phyloP scores from a whole-genome alignment of 2,329 filamentous ascomycete species.

The Plenodomus tracheiphilus region DNA sequence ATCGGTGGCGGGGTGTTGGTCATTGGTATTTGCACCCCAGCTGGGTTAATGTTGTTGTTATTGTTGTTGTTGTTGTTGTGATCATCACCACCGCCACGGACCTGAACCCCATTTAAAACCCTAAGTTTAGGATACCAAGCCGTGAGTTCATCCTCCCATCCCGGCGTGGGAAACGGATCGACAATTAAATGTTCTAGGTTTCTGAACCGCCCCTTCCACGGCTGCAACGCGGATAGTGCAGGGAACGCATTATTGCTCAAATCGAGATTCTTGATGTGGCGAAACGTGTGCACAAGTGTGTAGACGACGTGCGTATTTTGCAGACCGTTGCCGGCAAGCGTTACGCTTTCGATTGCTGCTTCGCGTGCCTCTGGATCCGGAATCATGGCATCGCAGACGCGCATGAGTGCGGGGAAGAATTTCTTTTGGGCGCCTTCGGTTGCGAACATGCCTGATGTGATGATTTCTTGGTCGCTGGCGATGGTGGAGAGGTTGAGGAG shows the following conservation, averaged over 20 bases:
- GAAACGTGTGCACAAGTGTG: conserved; percentile 75
- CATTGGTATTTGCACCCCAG: conserved; percentile 6
- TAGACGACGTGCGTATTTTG: conserved; percentile 73
- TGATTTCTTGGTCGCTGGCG: conserved; percentile 70
- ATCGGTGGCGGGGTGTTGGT: conserved; percentile 19
- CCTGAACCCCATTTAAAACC: conserved; percentile 72
- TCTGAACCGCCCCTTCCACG: conserved; percentile 79
- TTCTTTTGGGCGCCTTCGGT: conserved; percentile 74
- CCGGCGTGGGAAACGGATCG: conserved; percentile 45
- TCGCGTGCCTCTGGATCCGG: conserved; percentile 71
- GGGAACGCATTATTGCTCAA: conserved; percentile 81
- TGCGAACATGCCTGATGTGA: conserved; percentile 75
- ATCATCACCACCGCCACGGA: conserved; percentile 52
- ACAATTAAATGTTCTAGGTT: conserved; percentile 80
- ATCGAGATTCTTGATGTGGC: conserved; percentile 85
- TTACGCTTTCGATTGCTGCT: conserved; percentile 79
- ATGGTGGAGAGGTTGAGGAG: conserved; percentile 82
- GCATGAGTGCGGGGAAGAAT: conserved; percentile 90
- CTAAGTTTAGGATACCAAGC: conserved; percentile 83
- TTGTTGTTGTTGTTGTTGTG: conserved; percentile 52
- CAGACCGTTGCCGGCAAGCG: conserved; percentile 79
- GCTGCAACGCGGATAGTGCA: conserved; percentile 67
- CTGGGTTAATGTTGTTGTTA: conserved; percentile 3
- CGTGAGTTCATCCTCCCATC: conserved; percentile 69
- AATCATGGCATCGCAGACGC: conserved; percentile 78